Base-by-base conservation (phyloP, 768 basidiomycete species). In the Leccinum rimulosum region DNA sequence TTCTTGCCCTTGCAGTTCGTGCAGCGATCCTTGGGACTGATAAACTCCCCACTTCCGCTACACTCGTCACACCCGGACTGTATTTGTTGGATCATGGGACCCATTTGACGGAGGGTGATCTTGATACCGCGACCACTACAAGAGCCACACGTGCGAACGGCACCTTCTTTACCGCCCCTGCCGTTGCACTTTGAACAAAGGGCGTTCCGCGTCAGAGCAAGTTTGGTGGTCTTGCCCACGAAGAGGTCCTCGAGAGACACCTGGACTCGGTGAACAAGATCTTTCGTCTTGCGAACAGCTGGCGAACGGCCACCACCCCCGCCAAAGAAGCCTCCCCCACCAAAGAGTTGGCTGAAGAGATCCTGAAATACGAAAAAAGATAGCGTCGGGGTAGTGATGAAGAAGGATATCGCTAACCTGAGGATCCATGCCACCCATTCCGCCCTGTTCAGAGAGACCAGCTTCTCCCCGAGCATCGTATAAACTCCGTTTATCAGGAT, bases 41-140 rank as follows among this genome's bases (percentile, higher is more conserved):
- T 97, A 66, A 95, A 81, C 75, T 99, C 96, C 64, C 97, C 97
- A n/a, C 86, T 84, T 15, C 93, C 97, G 53, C 81, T 84, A 74
- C 97, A 99, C 15, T 98, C 97, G 71, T 89, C 86, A 79, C 97
- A 99, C 49, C 86, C 82, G 55, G 93, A 91, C 73, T 98, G 97
- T 66, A 98, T 92, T 77, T 99, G 96, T 76, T 99, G 97, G 67
- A 99, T 93, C 97, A 99, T 99, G 5, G 97, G 97, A 28, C 97
- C 97, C 86, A 99, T 91, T 74, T 98, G 97, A 61, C 97, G 91
- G 61, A 98, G 78, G 54, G 89, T 93, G 70, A 98, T 75, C 73
- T 88, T 91, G 79, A 95, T 77, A 68, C 97, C 97, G 64, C 93
- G 92, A 57, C 97, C 97, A 68, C 78, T 82, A 78, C 97, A 99